These are phyloP conservation scores for Clitocybe nebularis DNA, from an alignment of 1,284 basidiomycete genomes.

Conservation along the genomic window DNA sequence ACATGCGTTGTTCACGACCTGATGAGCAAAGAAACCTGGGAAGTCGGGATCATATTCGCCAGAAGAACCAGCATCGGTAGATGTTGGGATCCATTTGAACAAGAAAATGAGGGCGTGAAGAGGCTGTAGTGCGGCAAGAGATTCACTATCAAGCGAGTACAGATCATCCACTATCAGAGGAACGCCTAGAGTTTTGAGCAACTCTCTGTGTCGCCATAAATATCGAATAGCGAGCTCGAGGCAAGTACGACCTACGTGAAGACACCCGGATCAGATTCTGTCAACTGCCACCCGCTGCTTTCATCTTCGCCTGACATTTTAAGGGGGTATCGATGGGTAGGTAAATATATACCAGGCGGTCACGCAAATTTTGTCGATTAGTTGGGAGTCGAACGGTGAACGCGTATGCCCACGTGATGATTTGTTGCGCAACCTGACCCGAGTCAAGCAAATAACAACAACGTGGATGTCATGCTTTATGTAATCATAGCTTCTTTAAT, in stretches of 20 bases:
- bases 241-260: constrained; percentile 61
- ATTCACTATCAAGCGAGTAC: constrained; percentile 78
- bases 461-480: too few relatives aligned
- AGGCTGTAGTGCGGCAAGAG: constrained; percentile 70
- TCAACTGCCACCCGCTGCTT: constrained; percentile 77
- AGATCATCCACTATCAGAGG: constrained; percentile 83
- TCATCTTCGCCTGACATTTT: constrained; percentile 61
- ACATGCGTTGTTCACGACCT: constrained; percentile 93
- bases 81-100: constrained; percentile 83
- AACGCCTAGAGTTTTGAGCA: constrained; percentile 68
- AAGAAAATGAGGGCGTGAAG: constrained; percentile 88
- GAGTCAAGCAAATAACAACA: not conserved
- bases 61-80: constrained; percentile 37
- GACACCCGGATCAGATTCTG: constrained; percentile 78
- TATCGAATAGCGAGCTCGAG: constrained; percentile 6
- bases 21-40: constrained; percentile 86
- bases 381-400: not conserved
- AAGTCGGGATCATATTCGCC: constrained; percentile 72
- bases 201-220: constrained; percentile 44
- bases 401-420: constrained; percentile 7
- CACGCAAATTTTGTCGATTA: not conserved
- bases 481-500: not conserved
- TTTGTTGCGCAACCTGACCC: not conserved
- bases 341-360: not conserved
- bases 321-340: not conserved